A percentile compares a stretch with the other conserved stretches of the same genome.
Conservation (phyloP, 352 stramenopile genomes). For the Globisporangium recalcitrans region DNA sequence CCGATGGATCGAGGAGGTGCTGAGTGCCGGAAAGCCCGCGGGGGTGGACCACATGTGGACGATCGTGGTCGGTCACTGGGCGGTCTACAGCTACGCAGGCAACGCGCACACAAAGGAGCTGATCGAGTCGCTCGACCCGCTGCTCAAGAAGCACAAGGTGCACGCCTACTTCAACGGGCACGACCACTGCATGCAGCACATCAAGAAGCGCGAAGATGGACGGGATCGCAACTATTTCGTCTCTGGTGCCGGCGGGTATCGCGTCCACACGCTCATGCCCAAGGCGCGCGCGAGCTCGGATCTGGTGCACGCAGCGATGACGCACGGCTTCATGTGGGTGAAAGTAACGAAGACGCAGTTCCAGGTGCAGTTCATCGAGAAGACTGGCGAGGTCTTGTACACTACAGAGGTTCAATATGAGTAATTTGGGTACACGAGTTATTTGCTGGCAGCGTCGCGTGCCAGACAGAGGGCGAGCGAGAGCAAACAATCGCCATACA, state of each 20-base stretch:
- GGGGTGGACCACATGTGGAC: constrained; percentile 83
- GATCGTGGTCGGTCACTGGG: constrained; percentile 81
- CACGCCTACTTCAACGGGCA: constrained; percentile 87
- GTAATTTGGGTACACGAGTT: not conserved
- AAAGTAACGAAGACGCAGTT: constrained; percentile 60
- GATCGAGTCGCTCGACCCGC: constrained; percentile 60
- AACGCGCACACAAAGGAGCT: constrained; percentile 78
- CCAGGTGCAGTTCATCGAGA: constrained; percentile 72
- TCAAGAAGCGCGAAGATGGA: constrained; percentile 41
- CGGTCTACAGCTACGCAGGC: constrained; percentile 77
- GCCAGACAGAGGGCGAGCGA: not conserved
- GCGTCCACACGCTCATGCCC: constrained; percentile 56
- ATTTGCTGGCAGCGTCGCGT: not conserved
- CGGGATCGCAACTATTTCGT: constrained; percentile 75
- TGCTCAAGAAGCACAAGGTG: constrained; percentile 78
- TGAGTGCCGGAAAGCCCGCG: constrained; percentile 49
- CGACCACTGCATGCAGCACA: constrained; percentile 82
- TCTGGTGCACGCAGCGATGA: constrained; percentile 77
- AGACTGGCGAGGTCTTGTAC: constrained; percentile 66
- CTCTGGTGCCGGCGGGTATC: constrained; percentile 72
- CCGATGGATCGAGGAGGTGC: constrained; percentile 63
- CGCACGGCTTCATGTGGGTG: constrained; percentile 83
- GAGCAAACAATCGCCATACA: too few species aligned
- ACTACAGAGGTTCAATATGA: constrained; percentile 69
- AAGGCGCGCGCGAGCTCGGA: constrained; percentile 62